Conservation (phyloP, 768 basidiomycete genomes). For the Phylloporus sp. region DNA sequence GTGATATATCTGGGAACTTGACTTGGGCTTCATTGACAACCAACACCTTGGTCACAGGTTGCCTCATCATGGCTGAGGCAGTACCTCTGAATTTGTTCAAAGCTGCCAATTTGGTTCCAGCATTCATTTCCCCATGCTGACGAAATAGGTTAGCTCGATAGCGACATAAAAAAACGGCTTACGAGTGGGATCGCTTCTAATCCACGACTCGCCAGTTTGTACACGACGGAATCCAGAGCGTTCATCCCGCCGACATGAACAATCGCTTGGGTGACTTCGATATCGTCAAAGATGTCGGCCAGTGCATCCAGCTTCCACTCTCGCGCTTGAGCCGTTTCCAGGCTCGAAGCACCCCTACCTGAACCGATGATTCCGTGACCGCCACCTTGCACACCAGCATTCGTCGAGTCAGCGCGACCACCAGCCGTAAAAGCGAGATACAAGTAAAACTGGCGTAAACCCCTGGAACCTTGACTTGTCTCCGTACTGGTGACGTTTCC, state of each 20-base stretch:
- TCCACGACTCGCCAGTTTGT: conserved; percentile 81
- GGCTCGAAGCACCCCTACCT: conserved; percentile 76
- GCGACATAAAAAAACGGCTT: conserved; percentile 31
- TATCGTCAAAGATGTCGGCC: conserved; percentile 84
- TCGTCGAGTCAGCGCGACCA: conserved; percentile 56
- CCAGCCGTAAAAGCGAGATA: conserved; percentile 94
- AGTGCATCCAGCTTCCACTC: conserved; percentile 96
- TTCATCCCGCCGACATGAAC: conserved; percentile 89
- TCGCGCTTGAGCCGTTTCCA: conserved; percentile 79
- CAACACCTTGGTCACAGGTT: conserved; percentile 67
- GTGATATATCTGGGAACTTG: conserved; percentile 84
- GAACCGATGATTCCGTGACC: conserved; percentile 91
- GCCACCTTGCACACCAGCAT: conserved; percentile 40
- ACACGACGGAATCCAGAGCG: conserved; percentile 82
- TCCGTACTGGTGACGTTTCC: conserved; percentile 74
- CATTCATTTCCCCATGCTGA: conserved; percentile 92
- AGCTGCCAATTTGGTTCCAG: conserved; percentile 73
- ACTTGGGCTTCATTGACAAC: conserved; percentile 93
- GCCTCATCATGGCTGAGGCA: conserved; percentile 55
- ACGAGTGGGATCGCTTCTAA: conserved; percentile 88
- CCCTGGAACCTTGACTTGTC: conserved; percentile 70
- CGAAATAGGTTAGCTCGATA: conserved; percentile 11
- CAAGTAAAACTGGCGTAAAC: conserved; percentile 92
- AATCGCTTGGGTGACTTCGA: conserved; percentile 75
- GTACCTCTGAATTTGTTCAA: conserved; percentile 78